These are phyloP conservation scores for Rhodomyrtus tomentosa DNA, from an alignment of 345 rosid species.

Conservation along the genomic window DNA sequence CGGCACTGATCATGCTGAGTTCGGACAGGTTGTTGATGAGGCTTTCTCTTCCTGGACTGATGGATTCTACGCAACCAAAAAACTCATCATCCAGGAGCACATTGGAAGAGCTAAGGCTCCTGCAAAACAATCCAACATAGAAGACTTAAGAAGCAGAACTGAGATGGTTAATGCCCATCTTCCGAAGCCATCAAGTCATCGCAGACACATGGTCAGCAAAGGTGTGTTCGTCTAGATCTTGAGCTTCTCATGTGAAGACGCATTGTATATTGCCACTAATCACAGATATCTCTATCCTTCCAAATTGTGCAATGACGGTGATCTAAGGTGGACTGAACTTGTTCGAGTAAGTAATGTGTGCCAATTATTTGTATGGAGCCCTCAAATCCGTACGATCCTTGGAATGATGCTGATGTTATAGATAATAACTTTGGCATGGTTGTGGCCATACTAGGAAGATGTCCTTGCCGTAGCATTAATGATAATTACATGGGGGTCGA, in stretches of 20 bases:
- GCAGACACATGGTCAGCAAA: too few relatives aligned
- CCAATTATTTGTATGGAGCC: conserved; percentile 80
- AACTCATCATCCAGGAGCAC: too few relatives aligned
- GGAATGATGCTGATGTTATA: conserved; percentile 49
- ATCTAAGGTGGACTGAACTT: conserved; percentile 68
- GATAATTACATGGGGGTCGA: too few relatives aligned
- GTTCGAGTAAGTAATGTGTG: conserved; percentile 43
- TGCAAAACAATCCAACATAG: too few relatives aligned
- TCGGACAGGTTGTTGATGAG: background rate
- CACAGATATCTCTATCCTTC: conserved; percentile 73
- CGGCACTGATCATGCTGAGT: background rate
- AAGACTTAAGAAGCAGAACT: too few relatives aligned
- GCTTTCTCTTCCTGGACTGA: background rate
- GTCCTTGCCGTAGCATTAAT: too few relatives aligned
- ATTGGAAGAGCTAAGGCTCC: too few relatives aligned
- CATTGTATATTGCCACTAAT: conserved; percentile 75
- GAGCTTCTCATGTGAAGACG: conserved; percentile 55
- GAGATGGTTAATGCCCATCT: too few relatives aligned
- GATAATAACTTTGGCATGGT: too few relatives aligned
- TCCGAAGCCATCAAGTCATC: too few relatives aligned
- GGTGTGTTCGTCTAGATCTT: conserved; percentile 91
- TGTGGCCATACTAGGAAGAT: too few relatives aligned
- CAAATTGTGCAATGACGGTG: conserved; percentile 24
- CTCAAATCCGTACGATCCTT: conserved; percentile 13
- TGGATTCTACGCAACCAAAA: background rate